phyloP scores from a whole-genome alignment of 2,329 filamentous ascomycete genomes.

The Beauveria bassiana region DNA sequence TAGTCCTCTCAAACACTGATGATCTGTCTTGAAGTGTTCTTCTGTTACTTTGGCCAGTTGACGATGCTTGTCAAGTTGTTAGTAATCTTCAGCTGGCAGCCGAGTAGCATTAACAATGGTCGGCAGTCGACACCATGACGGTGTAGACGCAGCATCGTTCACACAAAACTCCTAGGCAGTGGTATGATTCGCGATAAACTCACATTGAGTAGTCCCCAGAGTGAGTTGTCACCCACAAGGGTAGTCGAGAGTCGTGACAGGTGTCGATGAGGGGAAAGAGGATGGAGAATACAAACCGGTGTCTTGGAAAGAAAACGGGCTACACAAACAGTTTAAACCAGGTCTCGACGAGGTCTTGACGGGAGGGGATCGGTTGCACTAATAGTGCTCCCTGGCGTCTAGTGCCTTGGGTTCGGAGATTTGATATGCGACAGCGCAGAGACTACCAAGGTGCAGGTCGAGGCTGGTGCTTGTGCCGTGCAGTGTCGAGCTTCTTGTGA shows the following conservation, averaged over 20 bases:
- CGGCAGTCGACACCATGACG: neutral
- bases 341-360: constrained; percentile 32
- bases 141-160: neutral
- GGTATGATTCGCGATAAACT: constrained; percentile 25
- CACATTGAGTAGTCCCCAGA: constrained; percentile 54
- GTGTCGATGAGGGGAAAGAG: constrained; percentile 25
- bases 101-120: neutral
- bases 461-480: constrained; percentile 25
- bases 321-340: constrained; percentile 26
- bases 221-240: constrained; percentile 23
- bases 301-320: constrained; percentile 29
- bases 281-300: constrained; percentile 28
- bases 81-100: neutral
- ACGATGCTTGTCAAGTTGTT: neutral
- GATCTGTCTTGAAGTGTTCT: neutral
- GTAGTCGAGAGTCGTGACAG: constrained; percentile 24
- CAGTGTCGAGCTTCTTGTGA: constrained; percentile 24
- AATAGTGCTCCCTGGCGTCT: constrained; percentile 23
- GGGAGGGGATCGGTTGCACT: constrained; percentile 21
- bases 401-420: constrained; percentile 29
- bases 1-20: neutral
- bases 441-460: constrained; percentile 21
- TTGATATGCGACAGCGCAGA: constrained; percentile 27
- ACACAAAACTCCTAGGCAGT: no score
- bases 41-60: neutral